Conservation (phyloP, 1,139 yeast genomes). For the Kurtzmaniella quercitrusa region DNA sequence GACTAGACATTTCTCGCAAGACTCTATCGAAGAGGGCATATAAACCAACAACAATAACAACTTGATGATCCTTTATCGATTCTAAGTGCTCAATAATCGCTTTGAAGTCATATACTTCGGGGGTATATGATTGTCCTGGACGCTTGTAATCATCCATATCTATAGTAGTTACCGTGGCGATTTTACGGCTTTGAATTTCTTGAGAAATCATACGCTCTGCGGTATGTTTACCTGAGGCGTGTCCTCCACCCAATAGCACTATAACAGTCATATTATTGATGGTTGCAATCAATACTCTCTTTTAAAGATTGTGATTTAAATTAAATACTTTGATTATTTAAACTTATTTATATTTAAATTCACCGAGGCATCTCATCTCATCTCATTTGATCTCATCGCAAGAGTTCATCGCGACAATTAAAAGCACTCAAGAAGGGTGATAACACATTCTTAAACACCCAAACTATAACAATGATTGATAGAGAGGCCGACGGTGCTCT, state of each 20-base stretch:
- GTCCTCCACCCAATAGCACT: constrained; percentile 71
- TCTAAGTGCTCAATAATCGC: constrained; percentile 15
- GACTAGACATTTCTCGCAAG: constrained; percentile 54
- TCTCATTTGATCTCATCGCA: neutral
- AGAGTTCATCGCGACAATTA: neutral
- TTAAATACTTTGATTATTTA: neutral
- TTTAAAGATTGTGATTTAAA: too few relatives aligned
- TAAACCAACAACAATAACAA: constrained; percentile 60
- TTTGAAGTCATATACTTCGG: constrained; percentile 38
- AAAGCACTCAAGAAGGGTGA: too few relatives aligned
- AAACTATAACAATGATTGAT: constrained; percentile 36
- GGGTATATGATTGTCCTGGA: constrained; percentile 19
- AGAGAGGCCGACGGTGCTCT: constrained; percentile 54
- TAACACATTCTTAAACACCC: too few relatives aligned
- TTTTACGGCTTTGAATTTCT: constrained; percentile 17
- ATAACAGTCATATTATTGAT: constrained; percentile 23
- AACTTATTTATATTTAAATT: neutral
- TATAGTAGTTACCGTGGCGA: constrained; percentile 7
- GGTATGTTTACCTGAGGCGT: constrained; percentile 61
- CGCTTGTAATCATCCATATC: constrained; percentile 8
- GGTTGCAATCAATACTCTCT: neutral
- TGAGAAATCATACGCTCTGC: constrained; percentile 27
- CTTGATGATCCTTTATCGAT: constrained; percentile 8
- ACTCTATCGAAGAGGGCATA: constrained; percentile 70
- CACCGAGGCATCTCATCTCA: neutral